These are phyloP conservation scores for Aspergillus pseudoviridinutans DNA, from an alignment of 2,329 filamentous ascomycete species.

Conservation along the genomic window DNA sequence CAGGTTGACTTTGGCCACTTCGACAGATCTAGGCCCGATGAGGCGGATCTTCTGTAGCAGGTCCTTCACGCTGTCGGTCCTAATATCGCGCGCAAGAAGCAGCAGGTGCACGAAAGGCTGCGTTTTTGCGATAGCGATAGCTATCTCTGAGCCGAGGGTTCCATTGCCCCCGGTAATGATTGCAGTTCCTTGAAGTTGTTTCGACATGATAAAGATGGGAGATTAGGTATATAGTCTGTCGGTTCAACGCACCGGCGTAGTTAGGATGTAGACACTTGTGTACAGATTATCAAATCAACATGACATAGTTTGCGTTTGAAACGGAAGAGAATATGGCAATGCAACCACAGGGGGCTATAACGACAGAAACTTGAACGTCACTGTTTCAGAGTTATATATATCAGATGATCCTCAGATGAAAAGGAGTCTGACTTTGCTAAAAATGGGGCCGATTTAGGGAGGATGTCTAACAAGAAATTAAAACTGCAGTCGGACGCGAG, in stretches of 20 bases:
- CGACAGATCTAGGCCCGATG: slow-evolving; percentile 32
- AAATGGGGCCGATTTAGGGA: neutral
- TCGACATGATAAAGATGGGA: slow-evolving; percentile 22
- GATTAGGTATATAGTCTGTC: neutral
- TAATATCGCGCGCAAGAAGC: slow-evolving; percentile 28
- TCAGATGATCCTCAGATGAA: neutral
- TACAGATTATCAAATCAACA: neutral
- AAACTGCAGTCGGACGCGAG: neutral
- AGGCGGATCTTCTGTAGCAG: slow-evolving; percentile 27
- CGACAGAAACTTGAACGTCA: neutral
- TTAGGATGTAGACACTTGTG: neutral
- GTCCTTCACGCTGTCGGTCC: slow-evolving; percentile 25
- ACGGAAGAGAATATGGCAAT: neutral
- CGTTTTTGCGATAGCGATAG: slow-evolving; percentile 32
- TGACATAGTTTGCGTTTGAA: neutral
- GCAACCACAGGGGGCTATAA: neutral
- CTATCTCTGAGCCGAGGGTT: slow-evolving; percentile 32
- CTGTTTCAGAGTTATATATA: neutral
- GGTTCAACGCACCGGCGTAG: neutral
- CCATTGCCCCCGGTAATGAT: slow-evolving; percentile 37
- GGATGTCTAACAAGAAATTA: neutral
- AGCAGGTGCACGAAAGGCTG: slow-evolving; percentile 35
- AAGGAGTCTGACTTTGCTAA: neutral
- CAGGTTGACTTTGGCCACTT: slow-evolving; percentile 29
- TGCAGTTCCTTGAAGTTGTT: slow-evolving; percentile 32